Evolutionary conservation across 129 eudicot species (phyloP).

Genomic region (Lonicera japonica): DNA sequence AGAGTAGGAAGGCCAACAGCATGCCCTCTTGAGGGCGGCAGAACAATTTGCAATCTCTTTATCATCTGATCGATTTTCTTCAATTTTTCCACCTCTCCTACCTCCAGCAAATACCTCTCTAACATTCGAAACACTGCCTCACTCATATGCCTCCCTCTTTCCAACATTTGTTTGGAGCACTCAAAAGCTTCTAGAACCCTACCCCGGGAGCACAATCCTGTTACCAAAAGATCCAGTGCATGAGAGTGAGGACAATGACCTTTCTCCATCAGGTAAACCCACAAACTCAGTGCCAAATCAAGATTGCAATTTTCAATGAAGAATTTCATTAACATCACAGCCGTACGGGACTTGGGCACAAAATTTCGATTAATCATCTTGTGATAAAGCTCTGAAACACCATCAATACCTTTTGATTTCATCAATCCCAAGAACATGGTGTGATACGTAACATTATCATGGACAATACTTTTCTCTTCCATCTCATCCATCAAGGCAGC

Average conservation of each 20-base stretch:
- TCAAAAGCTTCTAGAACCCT: conserved; percentile 54
- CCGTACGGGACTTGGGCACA: conserved; percentile 63
- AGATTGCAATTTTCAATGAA: conserved; percentile 42
- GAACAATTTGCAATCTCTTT: conserved; percentile 31
- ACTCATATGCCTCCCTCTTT: conserved; percentile 62
- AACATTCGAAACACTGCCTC: conserved; percentile 40
- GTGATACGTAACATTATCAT: conserved; percentile 61
- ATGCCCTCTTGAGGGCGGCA: conserved; percentile 45
- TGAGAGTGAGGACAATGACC: conserved; percentile 80
- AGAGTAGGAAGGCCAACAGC: conserved; percentile 10
- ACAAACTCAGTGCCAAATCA: conserved; percentile 55
- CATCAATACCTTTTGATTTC: conserved; percentile 39
- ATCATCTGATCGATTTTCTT: conserved; percentile 36
- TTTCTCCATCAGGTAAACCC: conserved; percentile 53
- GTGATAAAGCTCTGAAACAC: conserved; percentile 42
- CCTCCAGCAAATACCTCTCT: conserved; percentile 42
- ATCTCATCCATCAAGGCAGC: conserved; percentile 51
- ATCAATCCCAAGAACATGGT: conserved; percentile 56
- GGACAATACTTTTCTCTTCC: conserved; percentile 50
- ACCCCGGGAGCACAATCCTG: conserved; percentile 55
- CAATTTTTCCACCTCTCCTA: conserved; percentile 41
- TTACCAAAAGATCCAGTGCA: conserved; percentile 57
- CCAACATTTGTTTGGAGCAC: conserved; percentile 49
- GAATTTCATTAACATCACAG: conserved; percentile 66
- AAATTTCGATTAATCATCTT: conserved; percentile 49